A percentile compares a stretch with the other conserved stretches of the same genome.
These are phyloP conservation scores for Bryum argenteum DNA, from an alignment of 225 moss, liverwort and hornwort genomes.

Conservation along the genomic window DNA sequence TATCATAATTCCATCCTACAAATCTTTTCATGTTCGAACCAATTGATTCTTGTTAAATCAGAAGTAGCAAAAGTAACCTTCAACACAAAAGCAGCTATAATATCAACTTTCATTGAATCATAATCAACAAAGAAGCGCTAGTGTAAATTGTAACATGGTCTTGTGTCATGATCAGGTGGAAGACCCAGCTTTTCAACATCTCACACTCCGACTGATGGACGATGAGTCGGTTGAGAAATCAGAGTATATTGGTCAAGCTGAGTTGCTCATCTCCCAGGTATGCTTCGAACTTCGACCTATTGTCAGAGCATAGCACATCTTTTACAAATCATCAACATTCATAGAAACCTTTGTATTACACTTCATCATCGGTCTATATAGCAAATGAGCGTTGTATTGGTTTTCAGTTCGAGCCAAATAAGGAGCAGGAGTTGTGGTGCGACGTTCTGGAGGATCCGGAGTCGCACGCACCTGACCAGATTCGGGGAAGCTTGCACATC, in stretches of 20 bases:
- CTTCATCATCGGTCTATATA: no score
- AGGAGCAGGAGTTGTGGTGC: constrained; percentile 67
- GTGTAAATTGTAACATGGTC: background rate
- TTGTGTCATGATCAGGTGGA: constrained; percentile 64
- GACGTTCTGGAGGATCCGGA: constrained; percentile 70
- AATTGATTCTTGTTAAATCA: no score
- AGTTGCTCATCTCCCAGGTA: constrained; percentile 51
- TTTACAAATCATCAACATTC: no score
- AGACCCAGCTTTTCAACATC: constrained; percentile 54
- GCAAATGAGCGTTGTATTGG: background rate
- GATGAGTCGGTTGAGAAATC: constrained; percentile 77
- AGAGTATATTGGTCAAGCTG: constrained; percentile 67
- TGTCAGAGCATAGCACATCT: background rate
- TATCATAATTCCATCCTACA: background rate
- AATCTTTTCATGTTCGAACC: no score
- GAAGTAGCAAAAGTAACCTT: no score
- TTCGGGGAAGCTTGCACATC: constrained; percentile 66
- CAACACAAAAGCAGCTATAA: no score
- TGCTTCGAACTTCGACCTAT: background rate
- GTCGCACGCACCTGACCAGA: constrained; percentile 25
- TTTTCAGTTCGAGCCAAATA: constrained; percentile 64
- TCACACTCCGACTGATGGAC: constrained; percentile 90
- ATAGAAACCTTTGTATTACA: no score
- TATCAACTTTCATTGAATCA: no score
- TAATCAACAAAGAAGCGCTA: background rate